Base-by-base conservation (phyloP, 345 rosid species). In the Gossypium arboreum region DNA sequence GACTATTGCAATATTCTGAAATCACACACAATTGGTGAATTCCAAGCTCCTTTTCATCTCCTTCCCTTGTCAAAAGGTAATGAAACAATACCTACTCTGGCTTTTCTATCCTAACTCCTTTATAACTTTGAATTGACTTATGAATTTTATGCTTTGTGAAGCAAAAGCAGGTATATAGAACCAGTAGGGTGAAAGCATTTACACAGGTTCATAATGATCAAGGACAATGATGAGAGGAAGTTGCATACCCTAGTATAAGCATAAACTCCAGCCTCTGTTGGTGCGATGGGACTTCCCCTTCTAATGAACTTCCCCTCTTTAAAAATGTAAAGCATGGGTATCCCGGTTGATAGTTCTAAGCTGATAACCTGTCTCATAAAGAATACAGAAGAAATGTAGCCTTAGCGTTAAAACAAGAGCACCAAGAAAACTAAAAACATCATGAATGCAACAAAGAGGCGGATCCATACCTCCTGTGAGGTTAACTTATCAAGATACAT, bases 401-500 rank as follows among this genome's bases (percentile, higher is more conserved):
- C 73, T 45, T 4, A 2, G 25, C n/a, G 73, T 12, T n/a, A 34
- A 51, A 17, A 43, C 24, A 34, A 63, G 5, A 41, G 29, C 12
- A 22, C 17, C 16, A 44, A 2, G 68, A 58, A 71, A 54, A 61
- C 13, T n/a, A n/a, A 6, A 13, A 51, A 47, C 1, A 17, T 52
- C 52, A 22, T 39, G 52, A 55, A 58, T 12, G 44, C 7, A 68
- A 41, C 65, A 61, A 55, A 75, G 8, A 71, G 39, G 45, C 1
- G 61, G 74, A 74, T n/a, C 2, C 54, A 69, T 82, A 94, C 98
- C 96, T 95, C 99, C 74, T 91, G 94, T 76, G 98, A 91, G 74
- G 98, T 93, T 86, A 95, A 84, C 72, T 87, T 85, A 85, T 95
- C 99, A 29, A 95, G 99, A 84, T 91, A 91, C 99, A 95, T 95